Evolutionary conservation across 2,329 filamentous ascomycete species (phyloP).

Genomic region (Diaporthe aspalathi): DNA sequence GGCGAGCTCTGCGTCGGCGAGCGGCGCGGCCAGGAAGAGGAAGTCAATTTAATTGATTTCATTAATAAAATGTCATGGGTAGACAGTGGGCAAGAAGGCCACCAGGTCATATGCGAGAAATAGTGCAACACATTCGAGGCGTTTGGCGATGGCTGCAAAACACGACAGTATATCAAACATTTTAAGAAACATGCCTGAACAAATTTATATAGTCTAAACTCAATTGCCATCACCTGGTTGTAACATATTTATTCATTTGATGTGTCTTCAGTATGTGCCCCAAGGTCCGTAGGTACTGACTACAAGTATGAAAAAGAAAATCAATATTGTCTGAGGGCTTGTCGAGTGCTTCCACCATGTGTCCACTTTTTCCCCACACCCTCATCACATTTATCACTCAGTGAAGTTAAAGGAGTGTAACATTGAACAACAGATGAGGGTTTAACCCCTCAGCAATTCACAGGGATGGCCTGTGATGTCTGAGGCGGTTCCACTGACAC

Average conservation of each 20-base stretch:
- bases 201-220: too few relatives aligned
- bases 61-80: background rate
- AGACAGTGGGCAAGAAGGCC: too few relatives aligned
- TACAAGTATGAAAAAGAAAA: too few relatives aligned
- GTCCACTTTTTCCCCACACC: too few relatives aligned
- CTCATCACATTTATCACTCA: background rate
- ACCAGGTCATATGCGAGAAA: background rate
- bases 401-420: background rate
- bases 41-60: background rate
- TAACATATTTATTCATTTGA: too few relatives aligned
- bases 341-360: too few relatives aligned
- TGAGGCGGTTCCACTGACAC: constrained; percentile 4
- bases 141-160: background rate
- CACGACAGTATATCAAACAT: background rate
- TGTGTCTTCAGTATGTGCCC: too few relatives aligned
- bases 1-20: background rate
- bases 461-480: constrained; percentile 1
- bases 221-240: too few relatives aligned
- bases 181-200: too few relatives aligned
- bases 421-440: background rate
- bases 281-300: too few relatives aligned
- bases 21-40: constrained; percentile 18
- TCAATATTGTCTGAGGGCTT: too few relatives aligned
- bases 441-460: constrained; percentile 4
- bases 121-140: background rate